Percentiles rank a stretch among this genome's conserved stretches.
These are phyloP conservation scores for Geranium incanum DNA, from an alignment of 441 rosid genomes.

Conservation along the genomic window DNA sequence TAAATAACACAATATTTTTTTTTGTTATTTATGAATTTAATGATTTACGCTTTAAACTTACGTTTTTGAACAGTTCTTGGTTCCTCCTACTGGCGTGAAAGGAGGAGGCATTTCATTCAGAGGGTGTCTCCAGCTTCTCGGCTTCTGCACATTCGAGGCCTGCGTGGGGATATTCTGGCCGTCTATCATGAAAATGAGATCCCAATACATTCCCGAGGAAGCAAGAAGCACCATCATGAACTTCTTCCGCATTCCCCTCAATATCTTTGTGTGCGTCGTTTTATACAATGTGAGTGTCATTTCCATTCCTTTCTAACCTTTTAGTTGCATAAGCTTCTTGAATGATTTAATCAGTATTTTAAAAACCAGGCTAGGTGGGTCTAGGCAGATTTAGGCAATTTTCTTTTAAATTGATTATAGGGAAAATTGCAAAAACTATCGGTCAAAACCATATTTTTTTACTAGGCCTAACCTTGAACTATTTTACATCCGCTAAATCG, in stretches of 20 bases:
- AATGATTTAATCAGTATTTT: background rate
- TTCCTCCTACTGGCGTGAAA: conserved; percentile 58
- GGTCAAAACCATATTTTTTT: no score
- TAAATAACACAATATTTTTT: background rate
- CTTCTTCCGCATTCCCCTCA: conserved; percentile 26
- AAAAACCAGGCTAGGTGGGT: no score
- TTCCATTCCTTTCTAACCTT: conserved; percentile 14
- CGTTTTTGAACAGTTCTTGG: conserved; percentile 44
- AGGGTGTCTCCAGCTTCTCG: conserved; percentile 74
- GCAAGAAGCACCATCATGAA: conserved; percentile 99
- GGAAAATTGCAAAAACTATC: no score
- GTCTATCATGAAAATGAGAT: conserved; percentile 97
- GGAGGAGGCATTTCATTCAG: conserved; percentile 77
- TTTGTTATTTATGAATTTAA: background rate
- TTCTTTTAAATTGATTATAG: no score
- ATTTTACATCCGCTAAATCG: no score
- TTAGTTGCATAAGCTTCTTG: background rate
- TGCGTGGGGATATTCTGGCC: conserved; percentile 98
- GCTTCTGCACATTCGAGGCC: conserved; percentile 89
- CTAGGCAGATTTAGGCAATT: no score
- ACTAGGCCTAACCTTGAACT: no score
- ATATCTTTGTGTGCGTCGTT: conserved; percentile 79
- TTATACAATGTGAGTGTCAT: conserved; percentile 58
- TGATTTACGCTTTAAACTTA: background rate
- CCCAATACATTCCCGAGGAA: conserved; percentile 96